phyloP scores from a whole-genome alignment of 2,329 filamentous ascomycete genomes.

The Sclerotinia sclerotiorum region DNA sequence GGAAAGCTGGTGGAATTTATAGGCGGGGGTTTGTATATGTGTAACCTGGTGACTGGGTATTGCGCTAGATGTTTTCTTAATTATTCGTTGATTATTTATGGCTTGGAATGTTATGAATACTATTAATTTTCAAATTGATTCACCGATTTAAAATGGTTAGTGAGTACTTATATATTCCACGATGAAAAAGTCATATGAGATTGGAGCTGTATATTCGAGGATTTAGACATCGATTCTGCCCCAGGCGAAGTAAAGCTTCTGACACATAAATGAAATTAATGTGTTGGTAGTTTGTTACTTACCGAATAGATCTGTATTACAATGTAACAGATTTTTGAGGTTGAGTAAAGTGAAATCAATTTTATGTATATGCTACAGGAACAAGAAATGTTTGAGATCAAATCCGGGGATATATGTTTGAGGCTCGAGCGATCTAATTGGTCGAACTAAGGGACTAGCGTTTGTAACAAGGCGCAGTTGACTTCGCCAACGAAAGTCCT shows the following conservation, averaged over 20 bases:
- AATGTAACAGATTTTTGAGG: background rate
- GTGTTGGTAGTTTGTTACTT: background rate
- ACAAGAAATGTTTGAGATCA: slow-evolving; percentile 2
- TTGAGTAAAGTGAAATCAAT: background rate
- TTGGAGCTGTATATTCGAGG: background rate
- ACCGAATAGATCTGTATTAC: background rate
- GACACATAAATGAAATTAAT: background rate
- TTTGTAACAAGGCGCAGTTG: background rate
- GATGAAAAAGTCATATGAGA: background rate
- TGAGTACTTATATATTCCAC: background rate
- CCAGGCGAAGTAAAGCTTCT: slow-evolving; percentile 13
- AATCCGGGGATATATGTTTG: background rate
- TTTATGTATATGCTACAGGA: slow-evolving; percentile 5
- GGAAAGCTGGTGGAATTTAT: slow-evolving; percentile 12
- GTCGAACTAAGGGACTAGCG: background rate
- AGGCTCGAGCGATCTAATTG: background rate
- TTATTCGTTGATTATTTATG: background rate
- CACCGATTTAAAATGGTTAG: background rate
- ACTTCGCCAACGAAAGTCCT: slow-evolving; percentile 5
- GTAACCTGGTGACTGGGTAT: background rate
- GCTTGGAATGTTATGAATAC: background rate
- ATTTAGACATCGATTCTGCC: slow-evolving; percentile 10
- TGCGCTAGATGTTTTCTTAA: background rate
- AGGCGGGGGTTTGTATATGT: background rate
- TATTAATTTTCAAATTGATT: background rate